Percentiles rank a stretch among this genome's conserved stretches.
Evolutionary conservation across 139 green algal genomes (phyloP).

Genomic region (Closterium sp.): DNA sequence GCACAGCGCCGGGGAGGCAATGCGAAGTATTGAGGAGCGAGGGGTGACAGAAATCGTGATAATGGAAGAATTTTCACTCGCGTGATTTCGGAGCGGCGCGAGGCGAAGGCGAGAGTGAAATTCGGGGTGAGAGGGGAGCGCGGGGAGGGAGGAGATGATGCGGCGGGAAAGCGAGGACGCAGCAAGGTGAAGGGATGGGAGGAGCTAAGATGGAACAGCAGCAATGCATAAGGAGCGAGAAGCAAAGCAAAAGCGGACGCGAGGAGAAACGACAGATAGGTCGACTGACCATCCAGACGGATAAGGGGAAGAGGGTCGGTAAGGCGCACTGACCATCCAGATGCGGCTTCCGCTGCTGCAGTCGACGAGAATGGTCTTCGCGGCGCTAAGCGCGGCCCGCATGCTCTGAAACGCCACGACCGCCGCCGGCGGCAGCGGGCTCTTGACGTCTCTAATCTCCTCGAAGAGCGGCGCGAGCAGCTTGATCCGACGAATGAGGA

Average conservation of each 20-base stretch:
- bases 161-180: not conserved
- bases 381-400: conserved; percentile 5
- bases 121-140: not conserved
- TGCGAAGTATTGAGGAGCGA: not conserved
- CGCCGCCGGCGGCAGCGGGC: conserved; percentile 26
- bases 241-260: not conserved
- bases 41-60: not conserved
- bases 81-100: not conserved
- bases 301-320: not conserved
- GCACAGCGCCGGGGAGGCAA: not conserved
- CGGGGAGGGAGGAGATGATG: not conserved
- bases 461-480: conserved; percentile 37
- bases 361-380: conserved; percentile 13
- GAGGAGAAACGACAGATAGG: no score
- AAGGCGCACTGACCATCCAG: conserved; percentile 21
- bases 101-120: not conserved
- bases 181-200: not conserved
- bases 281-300: not conserved
- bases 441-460: conserved; percentile 24
- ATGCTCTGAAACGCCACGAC: conserved; percentile 20
- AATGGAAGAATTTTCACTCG: not conserved
- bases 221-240: no score
- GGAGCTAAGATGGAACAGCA: not conserved
- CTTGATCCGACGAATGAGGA: conserved; percentile 18
- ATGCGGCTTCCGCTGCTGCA: conserved; percentile 29